Percentiles rank a stretch among this genome's conserved stretches.
phyloP scores from a whole-genome alignment of 192 early-diverging fungal species.

The Podila epigama region DNA sequence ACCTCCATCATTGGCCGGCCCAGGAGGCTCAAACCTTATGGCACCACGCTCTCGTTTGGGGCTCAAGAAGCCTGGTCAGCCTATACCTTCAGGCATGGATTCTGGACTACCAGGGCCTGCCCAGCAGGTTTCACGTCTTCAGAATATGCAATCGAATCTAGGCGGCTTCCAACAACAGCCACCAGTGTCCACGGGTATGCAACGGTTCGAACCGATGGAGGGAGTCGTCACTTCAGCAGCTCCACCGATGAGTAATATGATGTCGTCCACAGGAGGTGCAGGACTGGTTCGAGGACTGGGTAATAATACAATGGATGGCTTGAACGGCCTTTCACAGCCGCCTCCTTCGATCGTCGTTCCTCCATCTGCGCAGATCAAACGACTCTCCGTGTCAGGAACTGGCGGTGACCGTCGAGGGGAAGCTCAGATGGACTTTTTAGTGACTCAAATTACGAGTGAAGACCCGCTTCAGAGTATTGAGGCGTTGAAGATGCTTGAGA shows the following conservation, averaged over 20 bases:
- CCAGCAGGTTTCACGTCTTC: constrained; percentile 33
- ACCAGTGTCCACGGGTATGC: constrained; percentile 12
- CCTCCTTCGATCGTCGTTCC: constrained; percentile 28
- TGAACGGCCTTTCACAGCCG: constrained; percentile 6
- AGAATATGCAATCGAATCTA: constrained; percentile 30
- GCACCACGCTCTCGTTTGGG: constrained; percentile 43
- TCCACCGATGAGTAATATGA: constrained; percentile 18
- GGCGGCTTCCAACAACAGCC: constrained; percentile 7
- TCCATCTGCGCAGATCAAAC: constrained; percentile 41
- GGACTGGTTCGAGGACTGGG: constrained; percentile 37
- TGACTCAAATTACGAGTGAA: constrained; percentile 71
- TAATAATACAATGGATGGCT: neutral
- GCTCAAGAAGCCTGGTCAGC: constrained; percentile 42
- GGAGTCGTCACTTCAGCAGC: constrained; percentile 23
- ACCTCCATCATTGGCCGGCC: constrained; percentile 47
- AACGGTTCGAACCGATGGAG: constrained; percentile 49
- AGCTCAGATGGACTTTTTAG: constrained; percentile 68
- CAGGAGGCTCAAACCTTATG: constrained; percentile 14
- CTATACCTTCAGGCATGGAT: constrained; percentile 21
- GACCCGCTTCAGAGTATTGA: constrained; percentile 73
- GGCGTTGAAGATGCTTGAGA: constrained; percentile 79
- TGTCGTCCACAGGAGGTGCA: constrained; percentile 21
- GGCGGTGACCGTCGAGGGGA: constrained; percentile 47
- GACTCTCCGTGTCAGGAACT: constrained; percentile 29
- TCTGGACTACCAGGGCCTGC: constrained; percentile 13